These are phyloP conservation scores for Cryptosporidium tyzzeri DNA, from an alignment of 169 alveolate genomes.

Conservation along the genomic window DNA sequence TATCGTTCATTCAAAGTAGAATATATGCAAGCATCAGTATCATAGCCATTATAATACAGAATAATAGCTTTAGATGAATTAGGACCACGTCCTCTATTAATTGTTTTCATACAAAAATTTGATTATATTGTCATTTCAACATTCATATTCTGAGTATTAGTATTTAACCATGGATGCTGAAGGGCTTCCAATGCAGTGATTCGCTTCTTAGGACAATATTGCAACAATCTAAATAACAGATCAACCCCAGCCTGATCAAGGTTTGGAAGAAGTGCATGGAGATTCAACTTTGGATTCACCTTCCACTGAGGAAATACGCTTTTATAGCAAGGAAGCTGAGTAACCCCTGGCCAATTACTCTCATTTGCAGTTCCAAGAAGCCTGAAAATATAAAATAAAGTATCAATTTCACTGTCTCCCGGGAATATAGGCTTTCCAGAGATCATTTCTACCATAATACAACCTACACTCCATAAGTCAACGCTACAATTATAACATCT, in stretches of 20 bases:
- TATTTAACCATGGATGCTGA: constrained; percentile 81
- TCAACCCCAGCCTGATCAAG: constrained; percentile 79
- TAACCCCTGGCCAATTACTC: constrained; percentile 92
- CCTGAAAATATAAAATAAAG: constrained; percentile 85
- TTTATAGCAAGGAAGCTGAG: constrained; percentile 83
- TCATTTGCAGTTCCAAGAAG: constrained; percentile 85
- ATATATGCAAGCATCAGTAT: not conserved
- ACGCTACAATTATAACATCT: constrained; percentile 88
- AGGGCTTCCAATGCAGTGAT: constrained; percentile 81
- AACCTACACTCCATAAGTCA: constrained; percentile 92
- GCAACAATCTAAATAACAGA: constrained; percentile 79
- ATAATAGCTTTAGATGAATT: not conserved
- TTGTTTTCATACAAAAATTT: not conserved
- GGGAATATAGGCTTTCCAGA: constrained; percentile 85
- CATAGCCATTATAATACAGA: not conserved
- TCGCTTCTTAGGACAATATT: constrained; percentile 80
- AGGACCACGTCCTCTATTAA: not conserved
- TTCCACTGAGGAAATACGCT: constrained; percentile 82
- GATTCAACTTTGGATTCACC: constrained; percentile 58
- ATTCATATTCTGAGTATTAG: constrained; percentile 29
- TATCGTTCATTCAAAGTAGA: not conserved
- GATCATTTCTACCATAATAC: constrained; percentile 86
- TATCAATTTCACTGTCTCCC: constrained; percentile 89
- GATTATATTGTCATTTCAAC: constrained; percentile 11
- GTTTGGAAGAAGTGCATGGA: constrained; percentile 45